Conservation (phyloP, 2,329 filamentous ascomycete genomes). For the Lomentospora prolificans region DNA sequence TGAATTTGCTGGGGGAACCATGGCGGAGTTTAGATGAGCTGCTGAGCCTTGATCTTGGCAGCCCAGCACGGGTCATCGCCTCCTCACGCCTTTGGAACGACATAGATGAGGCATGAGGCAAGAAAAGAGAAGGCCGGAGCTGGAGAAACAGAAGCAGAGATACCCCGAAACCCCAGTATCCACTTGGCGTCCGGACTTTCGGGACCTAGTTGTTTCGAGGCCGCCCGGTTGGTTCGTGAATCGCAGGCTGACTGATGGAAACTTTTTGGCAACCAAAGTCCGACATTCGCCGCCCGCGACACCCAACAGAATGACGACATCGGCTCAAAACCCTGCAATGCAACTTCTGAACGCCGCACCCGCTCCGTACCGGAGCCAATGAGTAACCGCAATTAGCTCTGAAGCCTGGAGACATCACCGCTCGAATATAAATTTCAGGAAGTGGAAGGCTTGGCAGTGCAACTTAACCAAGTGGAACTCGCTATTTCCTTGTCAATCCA, state of each 20-base stretch:
- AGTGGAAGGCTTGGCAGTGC: not conserved
- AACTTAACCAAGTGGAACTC: not conserved
- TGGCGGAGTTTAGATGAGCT: too few relatives aligned
- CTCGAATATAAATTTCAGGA: not conserved
- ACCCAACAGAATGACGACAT: not conserved
- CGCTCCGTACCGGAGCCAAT: not conserved
- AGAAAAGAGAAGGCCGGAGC: not conserved
- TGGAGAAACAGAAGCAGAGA: not conserved
- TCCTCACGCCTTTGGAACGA: too few relatives aligned
- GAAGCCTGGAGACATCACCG: not conserved
- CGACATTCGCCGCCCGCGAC: not conserved
- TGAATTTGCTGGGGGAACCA: too few relatives aligned
- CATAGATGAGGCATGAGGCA: not conserved
- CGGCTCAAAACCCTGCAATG: not conserved
- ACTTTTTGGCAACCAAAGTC: not conserved
- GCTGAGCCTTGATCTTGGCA: too few relatives aligned
- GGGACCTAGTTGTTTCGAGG: not conserved
- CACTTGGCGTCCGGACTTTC: too few relatives aligned
- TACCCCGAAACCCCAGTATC: too few relatives aligned
- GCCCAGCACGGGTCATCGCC: too few relatives aligned
- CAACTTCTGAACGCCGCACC: not conserved
- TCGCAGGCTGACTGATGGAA: not conserved
- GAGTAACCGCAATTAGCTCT: not conserved
- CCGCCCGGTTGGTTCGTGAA: not conserved
- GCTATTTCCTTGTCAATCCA: not conserved